phyloP scores from a whole-genome alignment of 306 rosid species.

The Inga leiocalycina region DNA sequence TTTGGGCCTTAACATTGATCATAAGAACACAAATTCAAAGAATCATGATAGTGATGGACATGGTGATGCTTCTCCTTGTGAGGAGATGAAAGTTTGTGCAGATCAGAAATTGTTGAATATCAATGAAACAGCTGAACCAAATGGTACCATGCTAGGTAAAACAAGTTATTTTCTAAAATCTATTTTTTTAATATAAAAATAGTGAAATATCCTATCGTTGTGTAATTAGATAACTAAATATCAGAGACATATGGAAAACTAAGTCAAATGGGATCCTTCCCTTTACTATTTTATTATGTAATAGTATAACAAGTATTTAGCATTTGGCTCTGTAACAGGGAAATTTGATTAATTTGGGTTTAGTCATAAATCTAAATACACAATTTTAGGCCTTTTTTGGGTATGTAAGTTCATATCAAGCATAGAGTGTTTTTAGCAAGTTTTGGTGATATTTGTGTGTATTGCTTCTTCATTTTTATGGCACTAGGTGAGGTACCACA shows the following conservation, averaged over 20 bases:
- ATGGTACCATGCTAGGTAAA: background rate
- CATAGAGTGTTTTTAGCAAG: background rate
- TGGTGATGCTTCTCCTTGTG: conserved; percentile 37
- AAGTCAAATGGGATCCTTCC: background rate
- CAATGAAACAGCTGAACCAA: conserved; percentile 56
- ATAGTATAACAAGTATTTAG: no score
- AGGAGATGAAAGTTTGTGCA: conserved; percentile 43
- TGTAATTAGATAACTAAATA: background rate
- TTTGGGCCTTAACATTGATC: conserved; percentile 36
- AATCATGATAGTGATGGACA: conserved; percentile 29
- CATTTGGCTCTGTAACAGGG: background rate
- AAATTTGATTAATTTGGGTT: background rate
- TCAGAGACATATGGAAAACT: background rate
- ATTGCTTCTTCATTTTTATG: background rate
- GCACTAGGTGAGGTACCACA: conserved; percentile 27
- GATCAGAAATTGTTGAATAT: conserved; percentile 63
- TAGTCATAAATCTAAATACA: background rate
- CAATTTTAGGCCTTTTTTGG: no score
- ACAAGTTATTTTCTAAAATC: background rate
- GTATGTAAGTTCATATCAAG: background rate
- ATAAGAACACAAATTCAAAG: conserved; percentile 24
- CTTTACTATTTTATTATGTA: background rate
- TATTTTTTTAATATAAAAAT: no score
- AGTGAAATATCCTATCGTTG: background rate
- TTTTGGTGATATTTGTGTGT: background rate